Percentiles rank a stretch among this genome's conserved stretches.
Conservation (phyloP, 2,329 filamentous ascomycete genomes). For the Knufia petricola region DNA sequence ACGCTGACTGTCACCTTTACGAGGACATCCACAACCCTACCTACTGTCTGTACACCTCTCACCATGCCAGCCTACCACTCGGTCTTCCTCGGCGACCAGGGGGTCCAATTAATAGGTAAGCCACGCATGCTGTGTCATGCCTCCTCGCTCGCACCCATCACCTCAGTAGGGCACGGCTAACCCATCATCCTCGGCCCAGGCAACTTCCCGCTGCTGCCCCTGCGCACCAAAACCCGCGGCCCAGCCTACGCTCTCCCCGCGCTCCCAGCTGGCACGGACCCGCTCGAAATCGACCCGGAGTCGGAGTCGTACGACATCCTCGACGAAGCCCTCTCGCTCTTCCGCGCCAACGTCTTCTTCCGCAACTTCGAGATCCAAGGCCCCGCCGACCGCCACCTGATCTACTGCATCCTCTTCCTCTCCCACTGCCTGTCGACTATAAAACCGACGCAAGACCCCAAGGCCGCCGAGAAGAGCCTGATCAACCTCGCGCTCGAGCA, state of each 20-base stretch:
- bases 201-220: constrained; percentile 89
- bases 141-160: neutral
- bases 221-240: constrained; percentile 91
- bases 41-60: neutral
- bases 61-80: constrained; percentile 79
- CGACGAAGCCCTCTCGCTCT: constrained; percentile 84
- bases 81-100: constrained; percentile 78
- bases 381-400: constrained; percentile 81
- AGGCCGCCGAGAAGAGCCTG: constrained; percentile 64
- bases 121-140: neutral
- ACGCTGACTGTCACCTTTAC: neutral
- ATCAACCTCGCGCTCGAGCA: constrained; percentile 86
- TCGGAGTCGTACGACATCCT: constrained; percentile 91
- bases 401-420: constrained; percentile 93
- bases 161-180: constrained; percentile 24
- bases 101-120: constrained; percentile 55
- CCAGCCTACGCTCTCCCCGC: constrained; percentile 76
- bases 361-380: constrained; percentile 99
- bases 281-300: constrained; percentile 59
- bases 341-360: constrained; percentile 98
- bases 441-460: constrained; percentile 58
- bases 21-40: neutral
- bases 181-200: constrained; percentile 50
- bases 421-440: constrained; percentile 86
- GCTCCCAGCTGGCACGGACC: constrained; percentile 47